Base-by-base conservation (phyloP, 345 rosid species). In the Excoecaria agallocha region DNA sequence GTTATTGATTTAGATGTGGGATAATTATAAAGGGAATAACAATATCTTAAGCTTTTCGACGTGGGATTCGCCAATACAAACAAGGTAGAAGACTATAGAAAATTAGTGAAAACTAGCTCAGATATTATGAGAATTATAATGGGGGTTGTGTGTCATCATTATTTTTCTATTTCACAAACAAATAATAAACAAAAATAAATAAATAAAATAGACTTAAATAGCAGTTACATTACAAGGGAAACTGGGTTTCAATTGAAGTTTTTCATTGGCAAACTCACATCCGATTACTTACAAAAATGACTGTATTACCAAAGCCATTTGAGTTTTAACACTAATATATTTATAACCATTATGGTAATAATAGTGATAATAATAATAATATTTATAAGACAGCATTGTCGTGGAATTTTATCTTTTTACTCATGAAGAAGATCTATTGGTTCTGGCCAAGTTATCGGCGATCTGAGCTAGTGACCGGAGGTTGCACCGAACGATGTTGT, bases 401-500 rank as follows among this genome's bases (percentile, higher is more conserved):
- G 12, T 2, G 0, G 11, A 12, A 35, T 4, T 41, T 24, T 45
- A 1, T 30, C 30, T 45, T 30, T 15, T 11, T 49, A 69, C 71
- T 69, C 67, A 74, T 61, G 75, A 74, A 13, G 64, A 50, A 3
- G 75, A 24, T 5, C 41, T 74, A 19, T 17, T 69, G 76, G 52
- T 69, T 71, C 76, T 71, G 13, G 58, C 65, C 58, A 50, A 66
- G 79, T 71, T 59, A 71, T 79, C 79, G 49, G 82, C 76, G 76
- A 79, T 75, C 78, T 71, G 82, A 4, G 79, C 84, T 49, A 85
- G 83, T 39, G 79, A 80, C 80, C 81, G 86, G 15, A 85, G 84
- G 72, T 85, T 85, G 74, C 85, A 82, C 76, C 80, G 79, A 5
- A 85, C 86, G 76, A 85, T 72, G 15, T 86, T 85, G 72, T 85